Evolutionary conservation across 805 yeast genomes (phyloP), one percentile per base, ranked within the genome.

Genomic region (Suhomyces prunicola): DNA sequence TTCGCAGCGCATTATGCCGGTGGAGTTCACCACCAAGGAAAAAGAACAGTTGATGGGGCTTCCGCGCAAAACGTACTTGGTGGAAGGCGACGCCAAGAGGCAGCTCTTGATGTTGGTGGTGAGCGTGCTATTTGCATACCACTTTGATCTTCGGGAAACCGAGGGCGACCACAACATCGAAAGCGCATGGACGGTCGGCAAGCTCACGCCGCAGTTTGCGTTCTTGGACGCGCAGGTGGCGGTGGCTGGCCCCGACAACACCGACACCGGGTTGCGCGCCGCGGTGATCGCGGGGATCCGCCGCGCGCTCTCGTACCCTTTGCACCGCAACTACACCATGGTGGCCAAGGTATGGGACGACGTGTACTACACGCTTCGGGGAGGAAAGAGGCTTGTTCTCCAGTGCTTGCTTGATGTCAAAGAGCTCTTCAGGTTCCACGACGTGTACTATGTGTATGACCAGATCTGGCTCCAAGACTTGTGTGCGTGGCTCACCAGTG

Each of bases 171-270:
- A 83, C 50, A 90, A 83, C 15, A 84, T 88, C 4, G 99, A 94
- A 68, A 87, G 96, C 53, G 90, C 96, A 0, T 94, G 99, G 99
- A 85, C 93, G 0, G 80, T 94, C 4, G 99, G 99, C 1, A 91
- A 87, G 59, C 61, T 94, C 22, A 73, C 85, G 0, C 97, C 98
- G 1, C 94, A 90, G 61, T 69, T 93, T 39, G 67, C 91, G 6
- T 84, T 78, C 58, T 70, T 94, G 31, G 98, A 91, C 65, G 71
- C 81, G 13, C 83, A 79, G 57, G 58, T 87, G 26, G 64, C 79
- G 1, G 57, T 71, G 2, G 17, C 67, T 57, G 17, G 46, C 12
- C 67, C 60, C 49, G 56, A 13, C 67, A 61, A 59, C 52, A 45
- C 54, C n/a, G 58, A 58, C 22, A 66, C 63, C 46, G 62, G 81